Evolutionary conservation across 1,284 basidiomycete genomes (phyloP).

Genomic region (Prillingera fragicola): DNA sequence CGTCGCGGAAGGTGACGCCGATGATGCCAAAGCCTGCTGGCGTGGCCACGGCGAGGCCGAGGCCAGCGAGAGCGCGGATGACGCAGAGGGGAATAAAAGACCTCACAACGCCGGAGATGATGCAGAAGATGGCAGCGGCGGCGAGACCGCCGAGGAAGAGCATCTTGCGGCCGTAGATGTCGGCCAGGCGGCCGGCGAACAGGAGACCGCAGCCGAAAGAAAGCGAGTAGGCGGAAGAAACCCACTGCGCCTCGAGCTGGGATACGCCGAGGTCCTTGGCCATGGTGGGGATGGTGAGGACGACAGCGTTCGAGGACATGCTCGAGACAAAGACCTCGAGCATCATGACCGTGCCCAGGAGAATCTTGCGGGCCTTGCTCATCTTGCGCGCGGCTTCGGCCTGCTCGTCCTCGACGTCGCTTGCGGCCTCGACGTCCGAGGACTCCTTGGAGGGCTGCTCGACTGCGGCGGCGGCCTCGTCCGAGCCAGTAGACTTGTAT

Average conservation of each 20-base stretch:
- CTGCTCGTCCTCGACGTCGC: background rate
- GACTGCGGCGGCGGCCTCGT: background rate
- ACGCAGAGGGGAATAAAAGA: slow-evolving; percentile 17
- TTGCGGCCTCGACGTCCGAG: background rate
- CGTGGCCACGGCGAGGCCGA: slow-evolving; percentile 20
- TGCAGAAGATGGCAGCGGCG: slow-evolving; percentile 9
- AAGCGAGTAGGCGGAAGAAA: slow-evolving; percentile 44
- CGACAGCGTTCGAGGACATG: slow-evolving; percentile 12
- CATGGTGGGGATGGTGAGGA: slow-evolving; percentile 41
- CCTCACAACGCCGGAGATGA: slow-evolving; percentile 24
- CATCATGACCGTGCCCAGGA: slow-evolving; percentile 24
- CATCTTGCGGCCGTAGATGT: slow-evolving; percentile 41
- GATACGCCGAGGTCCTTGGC: slow-evolving; percentile 34
- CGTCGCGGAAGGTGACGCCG: slow-evolving; percentile 31
- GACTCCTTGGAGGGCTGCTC: background rate
- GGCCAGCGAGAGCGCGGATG: slow-evolving; percentile 22
- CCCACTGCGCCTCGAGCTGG: slow-evolving; percentile 42
- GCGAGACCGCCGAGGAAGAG: slow-evolving; percentile 40
- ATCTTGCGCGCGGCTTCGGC: background rate
- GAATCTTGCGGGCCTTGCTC: slow-evolving; percentile 11
- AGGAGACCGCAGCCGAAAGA: slow-evolving; percentile 45
- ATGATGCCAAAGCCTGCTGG: slow-evolving; percentile 37
- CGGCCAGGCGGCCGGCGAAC: slow-evolving; percentile 45
- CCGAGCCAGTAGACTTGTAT: background rate
- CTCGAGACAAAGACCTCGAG: slow-evolving; percentile 22